A percentile compares a stretch with the other conserved stretches of the same genome.
phyloP scores from a whole-genome alignment of 495 filamentous ascomycete species.

The Penicillium maclennaniae region DNA sequence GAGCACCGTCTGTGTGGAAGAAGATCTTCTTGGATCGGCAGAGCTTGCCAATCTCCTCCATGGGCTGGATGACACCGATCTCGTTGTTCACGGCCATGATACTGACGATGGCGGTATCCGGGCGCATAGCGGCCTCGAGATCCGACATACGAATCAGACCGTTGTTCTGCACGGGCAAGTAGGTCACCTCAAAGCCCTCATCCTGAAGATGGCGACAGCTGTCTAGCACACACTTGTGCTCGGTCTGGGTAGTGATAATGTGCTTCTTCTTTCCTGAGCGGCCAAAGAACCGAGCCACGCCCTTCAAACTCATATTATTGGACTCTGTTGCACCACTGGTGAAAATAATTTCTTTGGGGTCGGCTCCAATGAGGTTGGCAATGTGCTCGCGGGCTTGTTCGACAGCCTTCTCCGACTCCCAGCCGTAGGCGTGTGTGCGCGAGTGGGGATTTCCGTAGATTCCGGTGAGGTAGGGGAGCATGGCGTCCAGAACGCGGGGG shows the following conservation, averaged over 20 bases:
- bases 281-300: slow-evolving; percentile 91
- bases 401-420: slow-evolving; percentile 93
- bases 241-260: slow-evolving; percentile 93
- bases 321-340: slow-evolving; percentile 97
- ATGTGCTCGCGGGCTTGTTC: slow-evolving; percentile 81
- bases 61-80: slow-evolving; percentile 94
- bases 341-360: slow-evolving; percentile 97
- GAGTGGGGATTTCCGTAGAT: slow-evolving; percentile 98
- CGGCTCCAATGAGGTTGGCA: slow-evolving; percentile 84
- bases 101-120: slow-evolving; percentile 87
- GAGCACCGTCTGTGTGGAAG: slow-evolving; percentile 97
- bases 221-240: slow-evolving; percentile 98
- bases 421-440: slow-evolving; percentile 95
- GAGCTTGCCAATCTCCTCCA: slow-evolving; percentile 88
- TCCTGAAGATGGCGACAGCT: slow-evolving; percentile 95
- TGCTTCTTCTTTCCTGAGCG: slow-evolving; percentile 95
- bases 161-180: slow-evolving; percentile 81
- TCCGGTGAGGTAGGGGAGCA: slow-evolving; percentile 91
- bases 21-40: slow-evolving; percentile 91
- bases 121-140: slow-evolving; percentile 85
- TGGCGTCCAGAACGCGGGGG: slow-evolving; percentile 89
- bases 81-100: slow-evolving; percentile 99
- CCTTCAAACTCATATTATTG: slow-evolving; percentile 99
- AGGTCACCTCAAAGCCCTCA: slow-evolving; percentile 94
- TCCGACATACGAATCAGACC: slow-evolving; percentile 81